phyloP scores from a whole-genome alignment of 805 yeast species.

The Ogataea haglerorum region DNA sequence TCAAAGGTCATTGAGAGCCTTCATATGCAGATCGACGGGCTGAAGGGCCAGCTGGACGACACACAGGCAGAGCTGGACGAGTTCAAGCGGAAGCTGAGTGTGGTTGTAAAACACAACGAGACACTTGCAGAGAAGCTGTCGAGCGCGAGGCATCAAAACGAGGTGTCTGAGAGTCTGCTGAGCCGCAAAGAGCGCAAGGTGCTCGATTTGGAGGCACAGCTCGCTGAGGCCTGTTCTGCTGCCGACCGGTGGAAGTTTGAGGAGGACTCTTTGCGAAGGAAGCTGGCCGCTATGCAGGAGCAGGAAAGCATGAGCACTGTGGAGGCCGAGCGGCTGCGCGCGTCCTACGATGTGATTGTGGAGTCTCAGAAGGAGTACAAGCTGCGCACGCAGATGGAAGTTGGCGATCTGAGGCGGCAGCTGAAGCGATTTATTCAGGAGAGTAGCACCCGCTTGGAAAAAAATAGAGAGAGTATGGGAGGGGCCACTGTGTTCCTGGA shows the following conservation, averaged over 20 bases:
- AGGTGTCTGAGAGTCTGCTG: constrained; percentile 64
- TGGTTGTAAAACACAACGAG: constrained; percentile 45
- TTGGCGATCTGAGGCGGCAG: constrained; percentile 36
- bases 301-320: constrained; percentile 42
- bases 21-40: constrained; percentile 30
- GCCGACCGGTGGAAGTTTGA: constrained; percentile 49
- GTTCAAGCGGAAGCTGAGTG: constrained; percentile 49
- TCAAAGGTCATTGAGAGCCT: constrained; percentile 33
- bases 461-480: not conserved
- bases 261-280: constrained; percentile 46
- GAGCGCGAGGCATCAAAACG: constrained; percentile 73
- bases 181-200: constrained; percentile 69
- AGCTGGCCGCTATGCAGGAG: constrained; percentile 47
- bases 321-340: constrained; percentile 54
- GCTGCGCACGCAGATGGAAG: constrained; percentile 42
- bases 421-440: constrained; percentile 38
- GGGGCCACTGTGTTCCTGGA: constrained; percentile 47
- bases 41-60: constrained; percentile 22
- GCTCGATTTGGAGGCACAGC: constrained; percentile 58
- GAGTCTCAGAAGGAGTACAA: constrained; percentile 50
- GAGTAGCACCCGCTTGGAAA: constrained; percentile 23
- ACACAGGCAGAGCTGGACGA: constrained; percentile 37
- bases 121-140: constrained; percentile 61
- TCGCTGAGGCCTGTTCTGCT: constrained; percentile 43
- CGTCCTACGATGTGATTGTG: constrained; percentile 55